phyloP scores from a whole-genome alignment of 345 rosid genomes.

The Eucalyptus lansdowneana region DNA sequence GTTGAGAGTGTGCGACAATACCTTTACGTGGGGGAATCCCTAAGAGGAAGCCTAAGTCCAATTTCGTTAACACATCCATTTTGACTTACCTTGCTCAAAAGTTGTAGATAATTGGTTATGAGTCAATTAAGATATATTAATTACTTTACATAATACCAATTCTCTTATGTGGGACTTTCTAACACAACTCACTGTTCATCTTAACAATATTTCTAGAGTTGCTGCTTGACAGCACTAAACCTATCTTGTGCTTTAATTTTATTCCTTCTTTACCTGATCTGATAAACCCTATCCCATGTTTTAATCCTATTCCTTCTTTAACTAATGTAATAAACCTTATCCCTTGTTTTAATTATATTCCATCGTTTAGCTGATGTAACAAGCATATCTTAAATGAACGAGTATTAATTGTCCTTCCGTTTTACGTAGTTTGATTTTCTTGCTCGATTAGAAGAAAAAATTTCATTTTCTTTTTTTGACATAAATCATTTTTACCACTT shows the following conservation, averaged over 20 bases:
- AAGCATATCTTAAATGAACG: not conserved
- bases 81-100: rapidly evolving
- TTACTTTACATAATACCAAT: not conserved
- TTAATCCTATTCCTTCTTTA: not conserved
- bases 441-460: not conserved
- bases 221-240: not conserved
- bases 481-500: not conserved
- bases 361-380: not conserved
- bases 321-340: not conserved
- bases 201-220: not conserved
- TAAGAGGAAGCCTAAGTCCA: not conserved
- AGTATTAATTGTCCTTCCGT: not conserved
- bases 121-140: no score
- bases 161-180: not conserved
- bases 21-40: not conserved
- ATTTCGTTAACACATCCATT: no score
- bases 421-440: not conserved
- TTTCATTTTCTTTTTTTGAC: not conserved
- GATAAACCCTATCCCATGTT: not conserved
- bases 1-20: not conserved
- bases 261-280: not conserved
- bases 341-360: not conserved
- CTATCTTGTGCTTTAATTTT: not conserved
- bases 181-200: not conserved
- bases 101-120: not conserved